Evolutionary conservation across 495 filamentous ascomycete species (phyloP).

Genomic region (Xylaria sp.): DNA sequence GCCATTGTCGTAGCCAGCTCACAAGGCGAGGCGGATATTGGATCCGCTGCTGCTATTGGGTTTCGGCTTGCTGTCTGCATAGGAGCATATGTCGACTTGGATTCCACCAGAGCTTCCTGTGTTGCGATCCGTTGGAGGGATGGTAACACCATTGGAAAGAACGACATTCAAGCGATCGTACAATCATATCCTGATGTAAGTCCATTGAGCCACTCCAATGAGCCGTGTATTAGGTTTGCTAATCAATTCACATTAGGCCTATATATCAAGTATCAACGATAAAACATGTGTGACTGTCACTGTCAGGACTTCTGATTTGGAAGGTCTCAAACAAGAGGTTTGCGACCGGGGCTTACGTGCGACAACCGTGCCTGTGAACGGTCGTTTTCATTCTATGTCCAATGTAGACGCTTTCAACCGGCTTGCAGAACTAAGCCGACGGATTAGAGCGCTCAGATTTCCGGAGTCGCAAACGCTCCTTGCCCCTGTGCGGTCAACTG

Average conservation of each 20-base stretch:
- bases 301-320: slow-evolving; percentile 17
- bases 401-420: neutral
- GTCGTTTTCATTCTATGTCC: slow-evolving; percentile 7
- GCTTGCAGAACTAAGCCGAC: neutral
- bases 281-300: slow-evolving; percentile 34
- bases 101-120: slow-evolving; percentile 16
- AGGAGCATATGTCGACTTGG: slow-evolving; percentile 41
- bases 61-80: slow-evolving; percentile 44
- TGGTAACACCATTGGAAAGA: neutral
- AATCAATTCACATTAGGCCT: slow-evolving; percentile 31
- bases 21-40: slow-evolving; percentile 32
- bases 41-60: slow-evolving; percentile 18
- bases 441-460: slow-evolving; percentile 2
- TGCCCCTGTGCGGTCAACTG: slow-evolving; percentile 28
- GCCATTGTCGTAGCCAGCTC: slow-evolving; percentile 42
- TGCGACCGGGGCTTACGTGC: neutral
- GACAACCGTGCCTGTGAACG: slow-evolving; percentile 1
- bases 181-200: slow-evolving; percentile 14
- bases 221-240: slow-evolving; percentile 1
- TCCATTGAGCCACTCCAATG: neutral
- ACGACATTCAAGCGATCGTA: neutral
- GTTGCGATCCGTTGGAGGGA: slow-evolving; percentile 20
- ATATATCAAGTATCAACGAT: slow-evolving; percentile 39
- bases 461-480: slow-evolving; percentile 16
- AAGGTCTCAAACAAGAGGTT: slow-evolving; percentile 8